Base-by-base conservation (phyloP, 805 yeast species). In the Candida insectorum region DNA sequence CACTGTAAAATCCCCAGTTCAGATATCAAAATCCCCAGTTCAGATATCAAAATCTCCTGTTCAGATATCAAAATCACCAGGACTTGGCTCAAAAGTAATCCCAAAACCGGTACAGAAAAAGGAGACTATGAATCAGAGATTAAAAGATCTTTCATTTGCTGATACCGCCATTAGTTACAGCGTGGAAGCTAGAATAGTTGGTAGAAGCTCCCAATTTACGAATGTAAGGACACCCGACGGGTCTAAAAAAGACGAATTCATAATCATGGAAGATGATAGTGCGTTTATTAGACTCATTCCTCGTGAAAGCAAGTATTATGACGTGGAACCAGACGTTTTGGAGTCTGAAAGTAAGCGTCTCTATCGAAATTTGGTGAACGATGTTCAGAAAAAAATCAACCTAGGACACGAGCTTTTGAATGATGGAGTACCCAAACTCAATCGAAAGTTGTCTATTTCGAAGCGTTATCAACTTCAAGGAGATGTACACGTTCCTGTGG, bases 141-240 rank as follows among this genome's bases (percentile, higher is more conserved):
- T 48, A 11, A 48, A 48, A 31, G 71, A 65, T 40, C 56, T 62
- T 33, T 45, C 63, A 4, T 60, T 61, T 32, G 26, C 48, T 4
- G 63, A 59, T 36, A 46, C 63, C 9, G 52, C 63, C 2, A 50
- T 63, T 5, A 54, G 55, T 39, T 65, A 62, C 39, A 52, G 60
- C 18, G 52, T 65, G 3, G 57, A 60, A 43, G 64, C 62, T 4
- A 45, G 69, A 33, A 52, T 65, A 22, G 57, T 65, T 24, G 69
- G 69, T 5, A 55, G 52, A 28, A 65, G 68, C 0, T 54, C 62
- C 5, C 60, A 58, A 21, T 58, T 54, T 42, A 46, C 49, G 16
- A 30, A 36, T 9, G 24, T 51, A 13, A 27, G 47, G 6, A 18
- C 28, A 17, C 37, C 49, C 0, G 26, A 19, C 5, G 26, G 27